Evolutionary conservation across 805 yeast species (phyloP).

Genomic region (Maudiozyma saulgeensis): DNA sequence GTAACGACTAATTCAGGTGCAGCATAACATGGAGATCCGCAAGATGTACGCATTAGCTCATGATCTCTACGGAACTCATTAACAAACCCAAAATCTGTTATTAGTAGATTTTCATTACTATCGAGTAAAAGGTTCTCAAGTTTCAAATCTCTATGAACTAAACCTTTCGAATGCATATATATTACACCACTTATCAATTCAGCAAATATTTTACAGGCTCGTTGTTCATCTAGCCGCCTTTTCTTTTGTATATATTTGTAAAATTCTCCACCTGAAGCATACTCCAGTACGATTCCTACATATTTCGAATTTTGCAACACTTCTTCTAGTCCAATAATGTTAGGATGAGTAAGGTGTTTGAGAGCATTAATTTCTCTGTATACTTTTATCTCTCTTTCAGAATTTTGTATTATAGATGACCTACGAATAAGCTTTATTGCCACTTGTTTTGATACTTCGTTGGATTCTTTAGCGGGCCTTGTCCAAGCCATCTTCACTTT

Average conservation of each 20-base stretch:
- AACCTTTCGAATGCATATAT: conserved; percentile 87
- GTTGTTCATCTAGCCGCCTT: conserved; percentile 74
- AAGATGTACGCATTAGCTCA: conserved; percentile 85
- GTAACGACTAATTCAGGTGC: conserved; percentile 94
- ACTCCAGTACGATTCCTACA: conserved; percentile 92
- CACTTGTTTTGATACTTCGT: conserved; percentile 55
- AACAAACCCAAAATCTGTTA: conserved; percentile 92
- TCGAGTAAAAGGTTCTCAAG: conserved; percentile 81
- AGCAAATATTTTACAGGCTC: conserved; percentile 82
- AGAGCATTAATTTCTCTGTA: conserved; percentile 89
- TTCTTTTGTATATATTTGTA: conserved; percentile 86
- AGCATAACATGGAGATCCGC: conserved; percentile 98
- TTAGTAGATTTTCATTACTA: conserved; percentile 75
- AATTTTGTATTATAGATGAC: conserved; percentile 77
- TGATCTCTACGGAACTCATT: conserved; percentile 53
- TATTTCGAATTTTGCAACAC: conserved; percentile 90
- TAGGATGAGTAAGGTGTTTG: conserved; percentile 81
- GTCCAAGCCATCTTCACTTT: conserved; percentile 96
- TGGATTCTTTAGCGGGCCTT: conserved; percentile 29
- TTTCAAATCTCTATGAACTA: conserved; percentile 81
- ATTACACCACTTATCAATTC: conserved; percentile 91
- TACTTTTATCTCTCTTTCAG: conserved; percentile 79
- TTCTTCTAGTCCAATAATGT: conserved; percentile 83
- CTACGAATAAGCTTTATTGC: conserved; percentile 89
- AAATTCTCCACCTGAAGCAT: conserved; percentile 95